Base-by-base conservation (phyloP, 2,329 filamentous ascomycete species). In the Chaetomium globosum region DNA sequence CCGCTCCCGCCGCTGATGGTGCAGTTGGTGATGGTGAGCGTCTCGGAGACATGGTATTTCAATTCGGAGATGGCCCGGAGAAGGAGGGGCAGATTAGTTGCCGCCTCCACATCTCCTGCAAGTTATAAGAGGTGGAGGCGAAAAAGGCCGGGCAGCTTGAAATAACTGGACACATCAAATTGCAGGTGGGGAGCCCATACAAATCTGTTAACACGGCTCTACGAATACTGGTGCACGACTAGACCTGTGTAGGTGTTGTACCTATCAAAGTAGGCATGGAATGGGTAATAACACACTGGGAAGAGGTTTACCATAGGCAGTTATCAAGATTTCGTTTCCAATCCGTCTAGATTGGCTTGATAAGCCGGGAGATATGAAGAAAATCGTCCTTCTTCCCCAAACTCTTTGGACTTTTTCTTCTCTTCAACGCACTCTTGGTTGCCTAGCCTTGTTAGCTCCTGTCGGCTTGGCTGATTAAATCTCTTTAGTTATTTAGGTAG, bases 41-140 rank as follows among this genome's bases (percentile, higher is more conserved):
- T 61, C 31, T 61, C 28, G 33, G 61, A 67, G 65, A 59, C 61
- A 67, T 67, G 51, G 23, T 36, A 12, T 19, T 57, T 57, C 30
- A 19, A 12, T n/a, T 33, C 30, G 53, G 53, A 56, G 33, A 39
- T 48, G 56, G 23, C 9, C 3, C 28, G 36, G 16, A 23, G 30
- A 30, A 57, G 56, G 63, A 61, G 60, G 46, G 58, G 61, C 57
- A 59, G 31, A 39, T 46, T 61, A 52, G 31, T 46, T 61, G 48
- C 56, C 36, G 7, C 39, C 39, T 43, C 39, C 39, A 43, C 39
- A 19, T 43, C 39, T 19, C 39, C 16, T 43, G 39, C 16, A 16
- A 43, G 16, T 19, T 36, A 12, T 36, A 36, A 36, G 33, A 43
- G 39, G 39, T 43, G 39, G 39, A 43, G 39, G 39, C 16, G 7